These are phyloP conservation scores for Globisporangium iwayamae DNA, from an alignment of 352 stramenopile genomes.

Conservation along the genomic window DNA sequence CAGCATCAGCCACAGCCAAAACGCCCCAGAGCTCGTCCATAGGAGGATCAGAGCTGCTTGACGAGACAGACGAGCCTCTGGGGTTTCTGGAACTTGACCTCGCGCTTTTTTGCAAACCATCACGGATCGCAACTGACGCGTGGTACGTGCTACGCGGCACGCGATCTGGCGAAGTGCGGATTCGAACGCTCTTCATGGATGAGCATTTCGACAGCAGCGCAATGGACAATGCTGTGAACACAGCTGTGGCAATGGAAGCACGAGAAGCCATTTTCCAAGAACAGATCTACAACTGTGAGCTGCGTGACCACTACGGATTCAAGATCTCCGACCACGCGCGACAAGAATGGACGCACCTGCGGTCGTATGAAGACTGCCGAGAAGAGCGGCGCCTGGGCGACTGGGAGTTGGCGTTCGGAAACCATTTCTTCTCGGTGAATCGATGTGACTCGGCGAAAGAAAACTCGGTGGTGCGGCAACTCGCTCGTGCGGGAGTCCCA, in stretches of 20 bases:
- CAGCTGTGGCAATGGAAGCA: not conserved
- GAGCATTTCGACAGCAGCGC: constrained; percentile 15
- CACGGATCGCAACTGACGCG: constrained; percentile 37
- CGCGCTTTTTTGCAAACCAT: constrained; percentile 29
- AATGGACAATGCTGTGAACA: constrained; percentile 8
- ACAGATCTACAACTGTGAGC: constrained; percentile 25
- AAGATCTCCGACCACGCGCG: constrained; percentile 35
- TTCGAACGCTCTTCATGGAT: constrained; percentile 54
- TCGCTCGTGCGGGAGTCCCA: constrained; percentile 53
- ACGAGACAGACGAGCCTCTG: constrained; percentile 39
- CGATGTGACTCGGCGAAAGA: constrained; percentile 10
- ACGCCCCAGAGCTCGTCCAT: not conserved
- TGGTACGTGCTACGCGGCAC: constrained; percentile 57
- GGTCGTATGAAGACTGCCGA: constrained; percentile 70
- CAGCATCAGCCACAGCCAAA: not conserved
- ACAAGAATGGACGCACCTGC: constrained; percentile 55
- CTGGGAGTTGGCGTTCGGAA: constrained; percentile 52
- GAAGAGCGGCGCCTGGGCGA: constrained; percentile 63
- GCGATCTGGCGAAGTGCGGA: constrained; percentile 55
- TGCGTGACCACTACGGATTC: constrained; percentile 69
- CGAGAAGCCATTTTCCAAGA: constrained; percentile 40
- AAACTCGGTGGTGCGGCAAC: constrained; percentile 26
- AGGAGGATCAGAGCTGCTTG: not conserved
- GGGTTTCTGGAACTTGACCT: constrained; percentile 53
- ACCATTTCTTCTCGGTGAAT: constrained; percentile 32